Percentiles rank a stretch among this genome's conserved stretches.
These are phyloP conservation scores for Fraxinus sp. DNA, from an alignment of 305 asterid genomes.

Conservation along the genomic window DNA sequence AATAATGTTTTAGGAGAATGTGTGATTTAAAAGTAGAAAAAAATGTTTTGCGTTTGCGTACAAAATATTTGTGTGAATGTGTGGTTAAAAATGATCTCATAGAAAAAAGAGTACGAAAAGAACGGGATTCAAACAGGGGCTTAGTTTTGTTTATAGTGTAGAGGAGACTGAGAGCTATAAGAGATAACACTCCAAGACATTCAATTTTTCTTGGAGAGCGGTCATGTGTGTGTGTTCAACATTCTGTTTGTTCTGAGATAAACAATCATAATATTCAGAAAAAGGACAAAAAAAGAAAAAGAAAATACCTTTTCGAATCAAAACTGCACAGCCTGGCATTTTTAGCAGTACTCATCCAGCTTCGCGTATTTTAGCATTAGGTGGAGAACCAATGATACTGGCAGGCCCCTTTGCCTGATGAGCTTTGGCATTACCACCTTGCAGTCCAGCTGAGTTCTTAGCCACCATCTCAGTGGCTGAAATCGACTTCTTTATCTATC, in stretches of 20 bases:
- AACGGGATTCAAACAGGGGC: not conserved
- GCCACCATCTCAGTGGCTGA: conserved; percentile 36
- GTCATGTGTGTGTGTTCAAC: not conserved
- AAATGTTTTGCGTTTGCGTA: too few relatives aligned
- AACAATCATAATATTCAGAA: not conserved
- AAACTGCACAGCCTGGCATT: not conserved
- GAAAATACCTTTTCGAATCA: not conserved
- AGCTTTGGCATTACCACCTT: conserved; percentile 63
- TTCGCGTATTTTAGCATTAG: conserved; percentile 58
- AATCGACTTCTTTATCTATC: conserved; percentile 70
- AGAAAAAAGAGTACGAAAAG: too few relatives aligned
- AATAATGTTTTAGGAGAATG: too few relatives aligned
- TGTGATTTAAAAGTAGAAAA: too few relatives aligned
- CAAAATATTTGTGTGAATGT: too few relatives aligned
- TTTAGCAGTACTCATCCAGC: conserved; percentile 37
- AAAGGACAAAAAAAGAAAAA: not conserved
- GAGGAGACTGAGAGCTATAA: not conserved
- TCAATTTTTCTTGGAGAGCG: not conserved
- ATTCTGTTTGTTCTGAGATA: not conserved
- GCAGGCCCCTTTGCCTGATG: conserved; percentile 61
- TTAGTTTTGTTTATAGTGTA: not conserved
- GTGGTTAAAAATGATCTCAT: too few relatives aligned
- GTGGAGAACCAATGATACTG: conserved; percentile 62
- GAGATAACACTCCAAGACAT: not conserved
- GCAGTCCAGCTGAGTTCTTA: conserved; percentile 53